Evolutionary conservation across 169 alveolate genomes (phyloP).

Genomic region (Eimeria praecox): DNA sequence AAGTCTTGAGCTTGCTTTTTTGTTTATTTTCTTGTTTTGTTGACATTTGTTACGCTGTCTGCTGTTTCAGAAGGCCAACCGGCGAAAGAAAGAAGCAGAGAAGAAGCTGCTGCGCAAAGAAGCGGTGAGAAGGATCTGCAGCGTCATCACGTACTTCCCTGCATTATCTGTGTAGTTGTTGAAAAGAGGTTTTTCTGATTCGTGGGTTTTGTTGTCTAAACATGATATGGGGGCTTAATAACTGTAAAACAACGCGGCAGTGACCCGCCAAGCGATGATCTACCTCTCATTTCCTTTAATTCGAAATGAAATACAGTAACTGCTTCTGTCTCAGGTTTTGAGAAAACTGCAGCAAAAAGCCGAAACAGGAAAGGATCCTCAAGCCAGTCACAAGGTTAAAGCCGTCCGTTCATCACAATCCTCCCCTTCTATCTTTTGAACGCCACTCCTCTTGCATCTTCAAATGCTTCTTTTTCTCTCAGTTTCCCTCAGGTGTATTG

Average conservation of each 20-base stretch:
- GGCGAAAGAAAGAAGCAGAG: constrained; percentile 28
- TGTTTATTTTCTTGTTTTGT: neutral
- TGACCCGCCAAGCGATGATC: neutral
- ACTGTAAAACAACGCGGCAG: neutral
- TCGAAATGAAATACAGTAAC: too few species aligned
- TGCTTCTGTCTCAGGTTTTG: neutral
- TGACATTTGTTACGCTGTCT: too few species aligned
- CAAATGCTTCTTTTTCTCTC: neutral
- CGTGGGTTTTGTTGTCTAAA: neutral
- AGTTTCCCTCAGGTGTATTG: neutral
- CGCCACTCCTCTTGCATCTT: neutral
- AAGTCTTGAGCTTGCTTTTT: neutral
- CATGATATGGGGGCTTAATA: neutral
- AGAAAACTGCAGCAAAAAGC: constrained; percentile 52
- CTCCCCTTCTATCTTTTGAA: neutral
- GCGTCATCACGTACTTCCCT: neutral
- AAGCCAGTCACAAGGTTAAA: constrained; percentile 20
- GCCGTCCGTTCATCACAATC: neutral
- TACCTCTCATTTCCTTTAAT: too few species aligned
- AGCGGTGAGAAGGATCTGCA: neutral
- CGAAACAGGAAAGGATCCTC: constrained; percentile 41
- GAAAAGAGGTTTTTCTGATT: neutral
- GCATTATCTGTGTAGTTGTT: neutral
- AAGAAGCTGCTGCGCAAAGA: constrained; percentile 13
- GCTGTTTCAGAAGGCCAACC: constrained; percentile 14